Evolutionary conservation across 441 rosid species (phyloP).

Genomic region (Capsella rubella): DNA sequence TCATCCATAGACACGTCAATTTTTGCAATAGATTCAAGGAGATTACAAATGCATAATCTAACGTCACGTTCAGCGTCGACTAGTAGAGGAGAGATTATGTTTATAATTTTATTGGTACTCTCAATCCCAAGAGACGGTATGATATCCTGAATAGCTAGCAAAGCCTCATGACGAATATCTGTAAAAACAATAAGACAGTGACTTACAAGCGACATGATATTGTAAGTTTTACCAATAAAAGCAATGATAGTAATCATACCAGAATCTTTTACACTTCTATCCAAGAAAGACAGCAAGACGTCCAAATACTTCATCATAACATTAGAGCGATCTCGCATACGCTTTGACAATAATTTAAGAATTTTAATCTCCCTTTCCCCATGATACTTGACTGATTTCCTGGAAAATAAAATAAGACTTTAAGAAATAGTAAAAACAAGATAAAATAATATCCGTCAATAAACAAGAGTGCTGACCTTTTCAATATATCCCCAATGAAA

Average conservation of each 20-base stretch:
- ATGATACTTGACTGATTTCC: conserved; percentile 75
- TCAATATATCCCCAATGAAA: conserved; percentile 62
- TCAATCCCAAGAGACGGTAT: conserved; percentile 59
- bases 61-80: conserved; percentile 63
- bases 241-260: conserved; percentile 56
- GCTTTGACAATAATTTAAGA: conserved; percentile 74
- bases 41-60: conserved; percentile 74
- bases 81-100: conserved; percentile 75
- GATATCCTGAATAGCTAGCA: conserved; percentile 68
- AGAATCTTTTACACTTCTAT: conserved; percentile 59
- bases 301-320: conserved; percentile 73
- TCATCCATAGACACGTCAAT: conserved; percentile 65
- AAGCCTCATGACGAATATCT: conserved; percentile 66
- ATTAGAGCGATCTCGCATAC: conserved; percentile 55
- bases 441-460: conserved; percentile 20
- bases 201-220: conserved; percentile 34
- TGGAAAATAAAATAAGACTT: conserved; percentile 48
- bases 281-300: conserved; percentile 71
- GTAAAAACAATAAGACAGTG: conserved; percentile 45
- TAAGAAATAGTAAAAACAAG: conserved; percentile 26
- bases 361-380: conserved; percentile 69
- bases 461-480: conserved; percentile 63
- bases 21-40: conserved; percentile 76
- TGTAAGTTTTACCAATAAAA: conserved; percentile 15
- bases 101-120: conserved; percentile 57